These are phyloP conservation scores for Lentinula guzmanii DNA, from an alignment of 768 basidiomycete genomes.

Conservation along the genomic window DNA sequence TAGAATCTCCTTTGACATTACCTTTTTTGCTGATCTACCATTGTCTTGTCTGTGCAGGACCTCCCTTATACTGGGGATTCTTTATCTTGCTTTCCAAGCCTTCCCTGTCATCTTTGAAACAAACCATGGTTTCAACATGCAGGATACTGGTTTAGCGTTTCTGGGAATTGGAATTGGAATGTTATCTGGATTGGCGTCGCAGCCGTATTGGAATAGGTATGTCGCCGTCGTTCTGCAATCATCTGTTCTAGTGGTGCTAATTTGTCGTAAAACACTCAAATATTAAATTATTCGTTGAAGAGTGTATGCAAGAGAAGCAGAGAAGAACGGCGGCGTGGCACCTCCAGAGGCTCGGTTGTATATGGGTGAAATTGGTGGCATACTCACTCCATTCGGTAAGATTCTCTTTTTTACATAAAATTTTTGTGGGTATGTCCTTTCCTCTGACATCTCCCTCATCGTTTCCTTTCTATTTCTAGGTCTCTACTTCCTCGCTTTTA, in stretches of 20 bases:
- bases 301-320: slow-evolving; percentile 28
- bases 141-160: slow-evolving; percentile 51
- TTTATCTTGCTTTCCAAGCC: slow-evolving; percentile 62
- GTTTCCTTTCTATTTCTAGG: slow-evolving; percentile 40
- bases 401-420: slow-evolving; percentile 26
- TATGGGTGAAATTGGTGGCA: slow-evolving; percentile 63
- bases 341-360: slow-evolving; percentile 64
- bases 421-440: slow-evolving; percentile 44
- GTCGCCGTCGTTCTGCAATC: slow-evolving; percentile 9
- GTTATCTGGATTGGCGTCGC: slow-evolving; percentile 38
- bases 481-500: slow-evolving; percentile 48
- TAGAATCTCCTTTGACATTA: slow-evolving; percentile 24
- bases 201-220: slow-evolving; percentile 50
- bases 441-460: slow-evolving; percentile 39
- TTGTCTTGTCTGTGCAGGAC: slow-evolving; percentile 38
- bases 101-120: slow-evolving; percentile 47
- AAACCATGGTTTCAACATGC: slow-evolving; percentile 42
- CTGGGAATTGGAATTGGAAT: slow-evolving; percentile 58
- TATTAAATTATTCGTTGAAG: slow-evolving; percentile 16
- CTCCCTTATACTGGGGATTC: slow-evolving; percentile 48
- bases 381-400: slow-evolving; percentile 56
- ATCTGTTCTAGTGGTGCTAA: slow-evolving; percentile 10
- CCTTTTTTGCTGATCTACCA: too few relatives aligned
- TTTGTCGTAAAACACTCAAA: too few relatives aligned
- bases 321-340: slow-evolving; percentile 35